A percentile compares a stretch with the other conserved stretches of the same genome.
Conservation (phyloP, 2,329 filamentous ascomycete species). For the Claviceps cyperi region DNA sequence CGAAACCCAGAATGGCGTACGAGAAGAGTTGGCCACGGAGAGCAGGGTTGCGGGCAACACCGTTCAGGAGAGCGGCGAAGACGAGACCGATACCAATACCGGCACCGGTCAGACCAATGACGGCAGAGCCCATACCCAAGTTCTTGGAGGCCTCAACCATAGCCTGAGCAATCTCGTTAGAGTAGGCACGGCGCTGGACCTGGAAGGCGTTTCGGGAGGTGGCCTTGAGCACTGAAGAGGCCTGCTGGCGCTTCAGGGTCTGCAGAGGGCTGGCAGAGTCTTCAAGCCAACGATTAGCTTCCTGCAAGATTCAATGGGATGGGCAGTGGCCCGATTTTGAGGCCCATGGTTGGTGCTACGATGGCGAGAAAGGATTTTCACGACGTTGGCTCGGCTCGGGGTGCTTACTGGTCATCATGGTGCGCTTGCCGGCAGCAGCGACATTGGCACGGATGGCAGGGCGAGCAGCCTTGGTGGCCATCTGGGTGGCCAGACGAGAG, state of each 20-base stretch:
- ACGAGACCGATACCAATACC: conserved; percentile 94
- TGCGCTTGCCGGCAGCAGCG: conserved; percentile 56
- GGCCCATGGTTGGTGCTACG: conserved; percentile 6
- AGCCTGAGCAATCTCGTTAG: conserved; percentile 75
- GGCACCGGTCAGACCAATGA: conserved; percentile 83
- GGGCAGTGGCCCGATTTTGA: conserved; percentile 12
- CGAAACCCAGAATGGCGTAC: conserved; percentile 90
- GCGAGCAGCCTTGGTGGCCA: conserved; percentile 65
- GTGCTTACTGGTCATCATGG: conserved; percentile 57
- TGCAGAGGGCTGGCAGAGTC: conserved; percentile 51
- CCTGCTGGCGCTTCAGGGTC: conserved; percentile 62
- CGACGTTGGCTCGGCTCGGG: neutral
- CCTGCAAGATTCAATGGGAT: conserved; percentile 19
- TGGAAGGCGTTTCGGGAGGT: conserved; percentile 51
- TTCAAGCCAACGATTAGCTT: conserved; percentile 22
- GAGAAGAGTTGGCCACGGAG: conserved; percentile 93
- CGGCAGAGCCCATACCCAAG: conserved; percentile 76
- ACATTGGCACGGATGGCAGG: conserved; percentile 54
- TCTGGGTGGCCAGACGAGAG: conserved; percentile 62
- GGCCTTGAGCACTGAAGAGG: conserved; percentile 50
- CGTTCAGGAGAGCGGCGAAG: conserved; percentile 78
- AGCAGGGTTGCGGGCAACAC: conserved; percentile 86
- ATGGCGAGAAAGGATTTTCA: conserved; percentile 17
- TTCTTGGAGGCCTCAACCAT: conserved; percentile 86
- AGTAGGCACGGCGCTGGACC: conserved; percentile 61